Evolutionary conservation across 225 moss, liverwort and hornwort species (phyloP).

Genomic region (Physcomitrellopsis africana): DNA sequence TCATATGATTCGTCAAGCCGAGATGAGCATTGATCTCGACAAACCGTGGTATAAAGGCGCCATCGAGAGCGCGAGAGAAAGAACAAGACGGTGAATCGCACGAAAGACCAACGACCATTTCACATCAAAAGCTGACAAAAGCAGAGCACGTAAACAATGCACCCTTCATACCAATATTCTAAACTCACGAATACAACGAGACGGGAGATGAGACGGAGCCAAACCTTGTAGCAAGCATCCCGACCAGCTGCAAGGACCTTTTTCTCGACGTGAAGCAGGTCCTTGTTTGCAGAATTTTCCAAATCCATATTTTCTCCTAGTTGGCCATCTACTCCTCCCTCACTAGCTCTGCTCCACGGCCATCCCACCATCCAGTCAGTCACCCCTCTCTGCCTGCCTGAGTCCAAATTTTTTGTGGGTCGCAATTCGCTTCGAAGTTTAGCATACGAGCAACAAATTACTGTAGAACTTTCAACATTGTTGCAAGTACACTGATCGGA

Average conservation of each 20-base stretch:
- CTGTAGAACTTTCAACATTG: not conserved
- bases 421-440: not conserved
- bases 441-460: not conserved
- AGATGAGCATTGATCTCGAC: not conserved
- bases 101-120: not conserved
- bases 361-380: slow-evolving; percentile 55
- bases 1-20: not conserved
- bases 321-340: slow-evolving; percentile 31
- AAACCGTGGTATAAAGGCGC: not conserved
- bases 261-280: slow-evolving; percentile 45
- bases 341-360: slow-evolving; percentile 46
- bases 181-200: not conserved
- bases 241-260: slow-evolving; percentile 79
- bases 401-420: not conserved
- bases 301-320: slow-evolving; percentile 40
- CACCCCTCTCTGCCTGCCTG: not conserved
- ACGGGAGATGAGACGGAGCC: not conserved
- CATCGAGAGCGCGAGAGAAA: not conserved
- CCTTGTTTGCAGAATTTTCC: slow-evolving; percentile 20
- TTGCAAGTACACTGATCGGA: not conserved
- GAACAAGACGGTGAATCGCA: not conserved
- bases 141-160: not conserved
- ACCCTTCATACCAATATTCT: not conserved
- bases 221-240: slow-evolving; percentile 78
- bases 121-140: not conserved